Evolutionary conservation across 495 filamentous ascomycete genomes (phyloP).

Genomic region (Pseudevernia furfuracea): DNA sequence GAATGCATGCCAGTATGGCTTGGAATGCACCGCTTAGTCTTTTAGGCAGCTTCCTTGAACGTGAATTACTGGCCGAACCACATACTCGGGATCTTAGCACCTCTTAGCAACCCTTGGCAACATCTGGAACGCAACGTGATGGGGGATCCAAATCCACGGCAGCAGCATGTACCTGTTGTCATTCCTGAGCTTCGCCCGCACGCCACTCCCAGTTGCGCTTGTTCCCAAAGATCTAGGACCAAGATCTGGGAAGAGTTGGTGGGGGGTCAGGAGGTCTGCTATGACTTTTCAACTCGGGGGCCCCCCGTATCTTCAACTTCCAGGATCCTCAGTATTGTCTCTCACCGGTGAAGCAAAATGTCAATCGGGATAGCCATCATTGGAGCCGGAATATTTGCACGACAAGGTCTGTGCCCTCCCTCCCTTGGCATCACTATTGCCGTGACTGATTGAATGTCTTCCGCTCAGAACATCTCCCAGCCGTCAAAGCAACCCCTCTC

Average conservation of each 20-base stretch:
- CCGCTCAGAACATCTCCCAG: slow-evolving; percentile 26
- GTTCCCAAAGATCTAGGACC: too few relatives aligned
- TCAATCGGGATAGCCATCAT: slow-evolving; percentile 24
- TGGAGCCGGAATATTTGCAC: slow-evolving; percentile 21
- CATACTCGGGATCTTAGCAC: neutral
- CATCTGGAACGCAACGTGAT: neutral
- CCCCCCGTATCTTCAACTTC: neutral
- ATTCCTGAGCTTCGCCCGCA: neutral
- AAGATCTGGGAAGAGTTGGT: neutral
- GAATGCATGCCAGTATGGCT: too few relatives aligned
- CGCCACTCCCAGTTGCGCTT: too few relatives aligned
- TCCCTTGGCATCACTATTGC: neutral
- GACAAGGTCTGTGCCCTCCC: slow-evolving; percentile 14
- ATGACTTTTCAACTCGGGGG: neutral
- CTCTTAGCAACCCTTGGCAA: neutral
- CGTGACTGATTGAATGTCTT: neutral
- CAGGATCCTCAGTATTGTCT: neutral
- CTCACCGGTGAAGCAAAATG: slow-evolving; percentile 10
- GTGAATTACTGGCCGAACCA: too few relatives aligned
- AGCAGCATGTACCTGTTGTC: neutral
- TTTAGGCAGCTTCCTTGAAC: too few relatives aligned
- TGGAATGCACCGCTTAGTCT: neutral
- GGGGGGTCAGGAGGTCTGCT: neutral
- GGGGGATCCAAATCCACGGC: neutral
- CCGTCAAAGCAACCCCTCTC: slow-evolving; percentile 18